Base-by-base conservation (phyloP, 495 filamentous ascomycete genomes). In the Talaromyces adpressus region DNA sequence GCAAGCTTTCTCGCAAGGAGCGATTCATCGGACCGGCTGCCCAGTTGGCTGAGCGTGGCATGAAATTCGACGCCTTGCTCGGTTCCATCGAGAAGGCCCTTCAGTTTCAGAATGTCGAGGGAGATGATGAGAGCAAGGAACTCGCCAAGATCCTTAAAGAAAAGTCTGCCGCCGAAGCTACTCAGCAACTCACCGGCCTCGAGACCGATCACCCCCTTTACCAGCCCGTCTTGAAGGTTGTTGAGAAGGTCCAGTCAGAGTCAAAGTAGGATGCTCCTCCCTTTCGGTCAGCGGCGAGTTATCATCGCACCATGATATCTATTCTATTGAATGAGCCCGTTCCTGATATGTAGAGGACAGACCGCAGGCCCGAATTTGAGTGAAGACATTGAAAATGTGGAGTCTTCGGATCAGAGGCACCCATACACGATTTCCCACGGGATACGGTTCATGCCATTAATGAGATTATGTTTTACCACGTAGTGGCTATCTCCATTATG, bases 1-100 rank as follows among this genome's bases (percentile, higher is more conserved):
- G 94, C 73, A 98, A 98, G 82, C 82, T 98, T 14, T 86, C 87
- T 62, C 89, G 91, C 71, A 91, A 92, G 75, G 94, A 98, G 75
- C 91, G 94, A 39, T 95, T 98, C 80, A 89, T 98, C 73, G 92
- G 91, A 65, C 94, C 94, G 23, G 92, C 92, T 14, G 83, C 90
- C 16, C 86, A 92, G 69, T 82, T 96, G 27, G 91, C 90, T 25
- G 91, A 97, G 79, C 76, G 81, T 32, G 90, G 88, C 54, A 79
- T 88, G 72, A 84, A 88, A 69, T 85, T 82, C 66, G 76, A 83
- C n/a, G 84, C 82, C 4, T 77, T 97, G 27, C 70, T 97, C 59
- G 88, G 84, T 54, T 88, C 89, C 47, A 80, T 91, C 58, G 91
- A 96, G 80, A 89, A 90, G 85, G 89, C 91, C 0, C 85, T 97